phyloP scores from a whole-genome alignment of 108 stramenopile species.

The Nitzschia sp. region DNA sequence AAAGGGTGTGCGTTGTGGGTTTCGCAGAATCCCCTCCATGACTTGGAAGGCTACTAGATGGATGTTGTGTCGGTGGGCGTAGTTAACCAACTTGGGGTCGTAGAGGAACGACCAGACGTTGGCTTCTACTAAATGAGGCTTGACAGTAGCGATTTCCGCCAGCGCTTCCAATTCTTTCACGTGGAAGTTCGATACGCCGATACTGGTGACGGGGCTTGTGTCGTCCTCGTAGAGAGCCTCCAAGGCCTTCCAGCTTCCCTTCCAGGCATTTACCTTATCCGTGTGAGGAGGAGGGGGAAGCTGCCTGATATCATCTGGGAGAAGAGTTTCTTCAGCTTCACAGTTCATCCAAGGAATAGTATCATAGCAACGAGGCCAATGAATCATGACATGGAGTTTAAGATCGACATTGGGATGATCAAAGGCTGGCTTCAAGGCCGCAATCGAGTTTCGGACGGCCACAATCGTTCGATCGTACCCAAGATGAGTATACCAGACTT shows the following conservation, averaged over 20 bases:
- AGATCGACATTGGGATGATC: conserved; percentile 48
- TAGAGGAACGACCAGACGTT: conserved; percentile 78
- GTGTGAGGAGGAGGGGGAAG: conserved; percentile 76
- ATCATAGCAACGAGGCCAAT: conserved; percentile 86
- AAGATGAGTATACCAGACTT: conserved; percentile 91
- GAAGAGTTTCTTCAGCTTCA: conserved; percentile 59
- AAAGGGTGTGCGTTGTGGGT: conserved; percentile 28
- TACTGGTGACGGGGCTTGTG: conserved; percentile 56
- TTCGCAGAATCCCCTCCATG: conserved; percentile 53
- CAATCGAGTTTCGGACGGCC: conserved; percentile 58
- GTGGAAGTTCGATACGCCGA: conserved; percentile 88
- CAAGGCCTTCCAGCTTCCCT: conserved; percentile 79
- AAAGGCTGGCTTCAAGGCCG: conserved; percentile 37
- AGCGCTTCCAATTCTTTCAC: conserved; percentile 66
- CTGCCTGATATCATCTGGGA: conserved; percentile 57
- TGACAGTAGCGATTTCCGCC: conserved; percentile 34
- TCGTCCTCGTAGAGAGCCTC: conserved; percentile 62
- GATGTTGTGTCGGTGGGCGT: conserved; percentile 52
- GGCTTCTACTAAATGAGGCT: conserved; percentile 71
- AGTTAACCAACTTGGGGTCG: conserved; percentile 62
- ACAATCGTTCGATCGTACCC: conserved; percentile 84
- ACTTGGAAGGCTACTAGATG: conserved; percentile 73
- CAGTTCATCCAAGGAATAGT: conserved; percentile 87
- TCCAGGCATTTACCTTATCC: conserved; percentile 75
- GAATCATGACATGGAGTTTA: conserved; percentile 73